These are phyloP conservation scores for Hymenoscyphus fructigenus DNA, from an alignment of 2,329 filamentous ascomycete species.

Conservation along the genomic window DNA sequence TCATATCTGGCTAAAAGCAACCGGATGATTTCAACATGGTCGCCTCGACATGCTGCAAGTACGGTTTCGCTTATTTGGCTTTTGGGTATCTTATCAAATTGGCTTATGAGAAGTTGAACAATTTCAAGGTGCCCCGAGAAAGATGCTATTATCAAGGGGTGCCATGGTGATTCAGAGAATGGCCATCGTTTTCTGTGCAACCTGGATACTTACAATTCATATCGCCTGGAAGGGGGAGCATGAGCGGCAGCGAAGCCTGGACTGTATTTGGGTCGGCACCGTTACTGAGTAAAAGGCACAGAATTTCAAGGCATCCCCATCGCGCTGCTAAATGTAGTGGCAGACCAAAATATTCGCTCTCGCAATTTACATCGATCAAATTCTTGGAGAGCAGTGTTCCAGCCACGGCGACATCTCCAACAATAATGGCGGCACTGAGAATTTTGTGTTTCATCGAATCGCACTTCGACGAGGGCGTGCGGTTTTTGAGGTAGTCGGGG, in stretches of 20 bases:
- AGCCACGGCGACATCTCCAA: not conserved
- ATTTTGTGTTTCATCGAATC: not conserved
- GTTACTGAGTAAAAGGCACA: not conserved
- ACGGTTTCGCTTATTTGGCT: not conserved
- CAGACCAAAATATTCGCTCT: not conserved
- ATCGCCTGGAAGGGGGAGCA: not conserved
- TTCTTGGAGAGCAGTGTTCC: not conserved
- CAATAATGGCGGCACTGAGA: not conserved
- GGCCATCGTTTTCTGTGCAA: not conserved
- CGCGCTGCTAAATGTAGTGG: not conserved
- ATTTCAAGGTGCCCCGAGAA: not conserved
- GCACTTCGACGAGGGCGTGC: not conserved
- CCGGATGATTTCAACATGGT: not conserved
- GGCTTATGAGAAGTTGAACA: not conserved
- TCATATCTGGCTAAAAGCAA: not conserved
- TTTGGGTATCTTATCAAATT: not conserved
- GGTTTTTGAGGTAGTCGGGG: not conserved
- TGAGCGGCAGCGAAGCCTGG: not conserved
- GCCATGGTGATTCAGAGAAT: not conserved
- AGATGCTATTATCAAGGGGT: not conserved
- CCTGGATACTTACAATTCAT: not conserved
- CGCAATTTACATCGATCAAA: not conserved
- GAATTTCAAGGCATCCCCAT: not conserved
- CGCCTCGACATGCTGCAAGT: not conserved
- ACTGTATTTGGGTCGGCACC: not conserved